A percentile compares a stretch with the other conserved stretches of the same genome.
These are phyloP conservation scores for Fusarium beomiforme DNA, from an alignment of 2,329 filamentous ascomycete species.

Conservation along the genomic window DNA sequence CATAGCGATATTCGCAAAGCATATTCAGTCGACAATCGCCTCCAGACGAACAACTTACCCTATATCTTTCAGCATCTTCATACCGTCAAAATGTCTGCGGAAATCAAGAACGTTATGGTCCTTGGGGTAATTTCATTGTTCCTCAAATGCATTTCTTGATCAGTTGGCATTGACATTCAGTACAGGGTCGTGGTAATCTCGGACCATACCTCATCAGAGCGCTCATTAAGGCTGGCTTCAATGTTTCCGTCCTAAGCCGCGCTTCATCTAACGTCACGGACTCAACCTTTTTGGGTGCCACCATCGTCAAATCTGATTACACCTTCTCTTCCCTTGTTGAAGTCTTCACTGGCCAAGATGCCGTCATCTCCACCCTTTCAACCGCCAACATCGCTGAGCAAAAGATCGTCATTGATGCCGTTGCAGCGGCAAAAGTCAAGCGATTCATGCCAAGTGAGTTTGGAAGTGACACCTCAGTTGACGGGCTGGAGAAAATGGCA, in stretches of 20 bases:
- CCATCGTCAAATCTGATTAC: not conserved
- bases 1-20: fast-evolving
- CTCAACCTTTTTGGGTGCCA: not conserved
- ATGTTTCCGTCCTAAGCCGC: fast-evolving
- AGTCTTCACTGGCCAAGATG: not conserved
- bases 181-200: constrained; percentile 1
- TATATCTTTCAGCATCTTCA: not conserved
- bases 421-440: not conserved
- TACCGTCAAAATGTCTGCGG: not conserved
- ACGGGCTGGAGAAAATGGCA: not conserved
- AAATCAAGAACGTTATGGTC: constrained; percentile 3
- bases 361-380: not conserved
- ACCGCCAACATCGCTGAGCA: constrained; percentile 9
- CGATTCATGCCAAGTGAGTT: constrained; percentile 19
- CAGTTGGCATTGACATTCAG: fast-evolving
- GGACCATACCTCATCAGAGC: not conserved
- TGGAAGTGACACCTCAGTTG: not conserved
- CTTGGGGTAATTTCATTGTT: not conserved
- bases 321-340: not conserved
- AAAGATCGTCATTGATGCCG: not conserved
- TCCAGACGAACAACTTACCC: not conserved
- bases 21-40: no score
- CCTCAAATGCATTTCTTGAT: fast-evolving
- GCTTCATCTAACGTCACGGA: fast-evolving
- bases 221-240: not conserved